Conservation (phyloP, 148 eudicot species). For the Nepenthes gracilis region DNA sequence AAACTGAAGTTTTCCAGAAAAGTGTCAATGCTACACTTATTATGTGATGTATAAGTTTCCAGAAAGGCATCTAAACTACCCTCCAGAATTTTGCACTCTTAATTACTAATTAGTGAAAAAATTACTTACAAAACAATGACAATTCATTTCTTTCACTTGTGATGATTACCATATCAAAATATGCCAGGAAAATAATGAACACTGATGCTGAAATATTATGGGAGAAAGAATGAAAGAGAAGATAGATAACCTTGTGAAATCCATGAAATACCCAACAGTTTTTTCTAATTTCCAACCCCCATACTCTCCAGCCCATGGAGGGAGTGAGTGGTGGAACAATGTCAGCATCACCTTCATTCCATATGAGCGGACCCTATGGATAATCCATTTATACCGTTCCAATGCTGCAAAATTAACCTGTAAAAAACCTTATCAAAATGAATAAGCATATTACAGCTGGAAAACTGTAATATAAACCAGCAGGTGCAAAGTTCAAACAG, state of each 20-base stretch:
- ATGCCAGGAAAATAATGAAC: neutral
- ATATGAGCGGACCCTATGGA: slow-evolving; percentile 58
- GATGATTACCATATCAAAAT: neutral
- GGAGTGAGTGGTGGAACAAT: slow-evolving; percentile 92
- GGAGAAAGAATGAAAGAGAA: neutral
- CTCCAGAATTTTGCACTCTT: too few species aligned
- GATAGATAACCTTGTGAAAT: slow-evolving; percentile 65
- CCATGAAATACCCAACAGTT: slow-evolving; percentile 86
- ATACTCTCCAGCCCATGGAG: slow-evolving; percentile 97
- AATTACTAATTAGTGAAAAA: too few species aligned
- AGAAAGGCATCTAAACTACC: too few species aligned
- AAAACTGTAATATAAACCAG: too few species aligned
- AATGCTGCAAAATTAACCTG: slow-evolving; percentile 94
- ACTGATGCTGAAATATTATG: too few species aligned
- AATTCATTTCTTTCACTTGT: neutral
- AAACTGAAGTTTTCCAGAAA: too few species aligned
- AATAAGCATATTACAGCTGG: too few species aligned
- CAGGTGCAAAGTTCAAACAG: too few species aligned
- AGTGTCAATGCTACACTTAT: too few species aligned
- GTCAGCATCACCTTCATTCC: slow-evolving; percentile 99
- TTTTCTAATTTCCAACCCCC: slow-evolving; percentile 98
- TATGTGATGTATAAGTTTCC: too few species aligned
- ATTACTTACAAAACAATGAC: neutral
- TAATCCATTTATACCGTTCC: slow-evolving; percentile 93
- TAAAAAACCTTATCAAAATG: neutral